phyloP scores from a whole-genome alignment of 495 filamentous ascomycete genomes.

The Durotheca rogersii region DNA sequence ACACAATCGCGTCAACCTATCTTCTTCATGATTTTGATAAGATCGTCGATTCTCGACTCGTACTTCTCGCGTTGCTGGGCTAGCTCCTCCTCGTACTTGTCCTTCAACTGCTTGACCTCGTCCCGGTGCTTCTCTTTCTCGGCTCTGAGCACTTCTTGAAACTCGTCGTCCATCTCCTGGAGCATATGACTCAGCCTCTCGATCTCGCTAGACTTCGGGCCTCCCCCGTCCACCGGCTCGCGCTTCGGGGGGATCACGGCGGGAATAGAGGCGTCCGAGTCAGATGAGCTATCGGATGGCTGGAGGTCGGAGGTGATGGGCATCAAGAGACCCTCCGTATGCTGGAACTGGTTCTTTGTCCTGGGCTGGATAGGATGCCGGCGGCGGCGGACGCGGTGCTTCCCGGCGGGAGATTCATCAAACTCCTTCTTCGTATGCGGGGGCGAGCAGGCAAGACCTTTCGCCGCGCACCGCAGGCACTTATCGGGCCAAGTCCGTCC shows the following conservation, averaged over 20 bases:
- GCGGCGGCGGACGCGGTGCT: background rate
- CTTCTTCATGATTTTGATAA: constrained; percentile 12
- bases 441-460: background rate
- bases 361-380: background rate
- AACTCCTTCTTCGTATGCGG: constrained; percentile 4
- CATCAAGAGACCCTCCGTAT: background rate
- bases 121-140: constrained; percentile 1
- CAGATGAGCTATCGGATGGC: background rate
- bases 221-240: background rate
- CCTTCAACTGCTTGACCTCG: constrained; percentile 1
- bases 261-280: background rate
- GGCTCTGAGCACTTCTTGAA: constrained; percentile 3
- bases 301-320: background rate
- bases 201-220: background rate
- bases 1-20: background rate
- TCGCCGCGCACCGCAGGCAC: constrained; percentile 2
- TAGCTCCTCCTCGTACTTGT: constrained; percentile 8
- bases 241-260: background rate
- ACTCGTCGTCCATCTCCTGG: constrained; percentile 7
- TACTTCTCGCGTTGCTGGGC: constrained; percentile 2
- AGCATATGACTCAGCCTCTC: background rate
- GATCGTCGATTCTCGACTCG: constrained; percentile 9
- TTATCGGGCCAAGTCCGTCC: constrained; percentile 2
- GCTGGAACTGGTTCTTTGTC: background rate
- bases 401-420: background rate